A percentile compares a stretch with the other conserved stretches of the same genome.
These are phyloP conservation scores for Phytophthora sp. DNA, from an alignment of 352 stramenopile species.

Conservation along the genomic window DNA sequence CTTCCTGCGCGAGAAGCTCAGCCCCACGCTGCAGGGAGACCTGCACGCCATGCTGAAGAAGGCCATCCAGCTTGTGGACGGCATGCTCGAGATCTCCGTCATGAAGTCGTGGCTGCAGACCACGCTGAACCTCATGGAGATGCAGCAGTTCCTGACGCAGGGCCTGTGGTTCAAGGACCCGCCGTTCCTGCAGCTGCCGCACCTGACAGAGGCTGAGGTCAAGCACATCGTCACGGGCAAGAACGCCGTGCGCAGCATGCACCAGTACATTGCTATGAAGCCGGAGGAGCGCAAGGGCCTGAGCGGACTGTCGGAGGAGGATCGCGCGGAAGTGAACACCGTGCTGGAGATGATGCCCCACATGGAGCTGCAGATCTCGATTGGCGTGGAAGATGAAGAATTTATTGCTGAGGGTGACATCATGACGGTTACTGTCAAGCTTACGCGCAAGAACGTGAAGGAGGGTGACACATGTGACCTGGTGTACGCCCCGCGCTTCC, in stretches of 20 bases:
- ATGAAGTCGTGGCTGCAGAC: conserved; percentile 96
- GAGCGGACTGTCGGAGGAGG: conserved; percentile 87
- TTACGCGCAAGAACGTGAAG: conserved; percentile 97
- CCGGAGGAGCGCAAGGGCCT: conserved; percentile 95
- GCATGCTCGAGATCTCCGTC: conserved; percentile 98
- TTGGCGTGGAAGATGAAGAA: conserved; percentile 90
- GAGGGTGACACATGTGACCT: conserved; percentile 94
- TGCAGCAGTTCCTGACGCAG: conserved; percentile 98
- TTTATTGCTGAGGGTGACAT: conserved; percentile 99
- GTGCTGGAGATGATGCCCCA: conserved; percentile 95
- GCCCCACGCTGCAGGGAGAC: conserved; percentile 78
- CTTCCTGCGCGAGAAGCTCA: conserved; percentile 91
- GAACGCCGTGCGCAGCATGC: conserved; percentile 90
- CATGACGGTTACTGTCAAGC: conserved; percentile 96
- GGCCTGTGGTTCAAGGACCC: conserved; percentile 95
- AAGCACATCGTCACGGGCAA: conserved; percentile 94
- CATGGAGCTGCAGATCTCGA: conserved; percentile 92
- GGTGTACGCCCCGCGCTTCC: conserved; percentile 97
- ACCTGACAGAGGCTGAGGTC: conserved; percentile 91
- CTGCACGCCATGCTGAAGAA: conserved; percentile 96
- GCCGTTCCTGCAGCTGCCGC: conserved; percentile 91
- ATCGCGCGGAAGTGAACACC: conserved; percentile 94
- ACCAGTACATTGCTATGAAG: conserved; percentile 93
- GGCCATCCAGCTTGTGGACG: conserved; percentile 95
- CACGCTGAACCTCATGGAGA: conserved; percentile 96